Percentiles rank a stretch among this genome's conserved stretches.
Conservation (phyloP, 345 rosid genomes). For the Rhodamnia argentea region DNA sequence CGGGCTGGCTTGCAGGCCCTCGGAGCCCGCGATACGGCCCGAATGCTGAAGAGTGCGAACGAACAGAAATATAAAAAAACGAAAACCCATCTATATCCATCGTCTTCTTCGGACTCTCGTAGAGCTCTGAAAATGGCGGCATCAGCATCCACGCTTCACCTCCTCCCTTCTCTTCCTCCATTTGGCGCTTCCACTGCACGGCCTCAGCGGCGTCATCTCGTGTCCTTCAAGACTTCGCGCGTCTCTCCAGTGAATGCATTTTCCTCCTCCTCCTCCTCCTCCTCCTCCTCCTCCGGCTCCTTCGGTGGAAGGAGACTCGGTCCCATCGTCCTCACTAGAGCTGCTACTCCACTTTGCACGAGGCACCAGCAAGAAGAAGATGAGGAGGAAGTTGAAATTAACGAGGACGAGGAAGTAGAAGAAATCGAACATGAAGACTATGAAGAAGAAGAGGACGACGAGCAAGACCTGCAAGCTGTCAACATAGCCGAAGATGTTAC, state of each 20-base stretch:
- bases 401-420: constrained; percentile 1
- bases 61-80: neutral
- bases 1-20: neutral
- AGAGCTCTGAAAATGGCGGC: neutral
- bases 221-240: neutral
- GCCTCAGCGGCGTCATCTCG: neutral
- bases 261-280: neutral
- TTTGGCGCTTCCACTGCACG: neutral
- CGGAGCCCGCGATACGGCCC: neutral
- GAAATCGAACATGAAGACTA: neutral
- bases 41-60: neutral
- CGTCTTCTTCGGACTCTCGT: neutral
- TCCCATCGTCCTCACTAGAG: neutral
- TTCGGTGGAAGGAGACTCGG: neutral
- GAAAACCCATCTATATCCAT: neutral
- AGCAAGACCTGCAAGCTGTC: neutral
- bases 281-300: neutral
- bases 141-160: neutral
- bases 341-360: neutral
- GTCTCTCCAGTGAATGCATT: neutral
- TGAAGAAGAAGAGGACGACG: neutral
- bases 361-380: neutral
- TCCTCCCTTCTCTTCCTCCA: neutral
- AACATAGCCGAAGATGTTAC: constrained; percentile 15
- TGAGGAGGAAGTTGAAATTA: neutral